Conservation (phyloP, 2,329 filamentous ascomycete genomes). For the Cadophora malorum region DNA sequence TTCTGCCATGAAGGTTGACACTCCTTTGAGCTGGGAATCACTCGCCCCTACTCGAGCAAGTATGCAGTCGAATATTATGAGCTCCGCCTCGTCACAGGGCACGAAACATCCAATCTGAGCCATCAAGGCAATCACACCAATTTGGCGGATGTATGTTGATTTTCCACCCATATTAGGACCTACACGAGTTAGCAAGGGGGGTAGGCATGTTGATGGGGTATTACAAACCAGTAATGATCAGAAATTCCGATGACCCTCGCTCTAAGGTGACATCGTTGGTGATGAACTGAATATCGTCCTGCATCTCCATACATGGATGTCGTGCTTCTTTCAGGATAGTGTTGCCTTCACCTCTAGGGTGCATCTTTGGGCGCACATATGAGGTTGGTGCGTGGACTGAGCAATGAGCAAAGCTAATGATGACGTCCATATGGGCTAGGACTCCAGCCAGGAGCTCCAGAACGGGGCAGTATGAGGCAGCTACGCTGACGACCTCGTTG, state of each 20-base stretch:
- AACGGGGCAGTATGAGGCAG: conserved; percentile 92
- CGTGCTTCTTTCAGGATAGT: conserved; percentile 92
- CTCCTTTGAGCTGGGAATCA: conserved; percentile 96
- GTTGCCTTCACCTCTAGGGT: conserved; percentile 84
- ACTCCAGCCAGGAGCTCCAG: conserved; percentile 88
- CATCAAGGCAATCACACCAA: conserved; percentile 96
- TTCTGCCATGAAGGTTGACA: conserved; percentile 99
- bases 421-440: conserved; percentile 92
- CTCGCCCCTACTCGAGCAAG: conserved; percentile 94
- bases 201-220: neutral
- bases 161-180: conserved; percentile 99
- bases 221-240: conserved; percentile 48
- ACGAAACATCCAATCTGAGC: conserved; percentile 97
- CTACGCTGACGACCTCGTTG: conserved; percentile 89
- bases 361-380: conserved; percentile 90
- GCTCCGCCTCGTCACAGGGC: conserved; percentile 85
- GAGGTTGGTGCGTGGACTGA: conserved; percentile 91
- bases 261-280: conserved; percentile 91
- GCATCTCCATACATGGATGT: conserved; percentile 98
- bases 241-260: conserved; percentile 78
- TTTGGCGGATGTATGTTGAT: conserved; percentile 97
- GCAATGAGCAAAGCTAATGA: conserved; percentile 91
- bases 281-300: conserved; percentile 98
- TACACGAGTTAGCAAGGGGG: conserved; percentile 54
- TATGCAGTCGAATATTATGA: conserved; percentile 97